Base-by-base conservation (phyloP, 768 basidiomycete genomes). In the Pleurotus platypus region DNA sequence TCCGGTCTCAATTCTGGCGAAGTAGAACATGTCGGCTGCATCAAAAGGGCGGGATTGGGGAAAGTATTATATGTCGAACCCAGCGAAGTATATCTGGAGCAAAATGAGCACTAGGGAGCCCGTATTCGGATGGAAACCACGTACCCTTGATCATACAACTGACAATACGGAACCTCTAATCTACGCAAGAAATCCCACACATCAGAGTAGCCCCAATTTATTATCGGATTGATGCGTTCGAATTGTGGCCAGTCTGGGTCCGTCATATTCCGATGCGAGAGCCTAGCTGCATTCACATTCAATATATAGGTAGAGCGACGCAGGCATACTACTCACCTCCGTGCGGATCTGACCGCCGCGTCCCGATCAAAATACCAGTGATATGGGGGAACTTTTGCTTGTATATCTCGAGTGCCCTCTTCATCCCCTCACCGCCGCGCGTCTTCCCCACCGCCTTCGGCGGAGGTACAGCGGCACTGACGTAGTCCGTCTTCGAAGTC, bases 31-130 rank as follows among this genome's bases (percentile, higher is more conserved):
- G 61, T 48, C 7, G 66, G 49, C 39, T 63, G 60, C 35, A 81
- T 67, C 8, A 77, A 67, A n/a, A 98, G 82, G 1, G 91, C 86
- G 2, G 96, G 95, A 65, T 98, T 98, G 0, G 87, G 94, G 67
- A 87, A 89, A 0, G 97, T 98, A 72, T 98, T 97, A 72, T 84
- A 92, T 6, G 90, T 94, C 9, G 95, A 97, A 15, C 97, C 96
- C 16, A 99, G 83, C 4, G 96, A 98, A 2, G 97, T 99, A 71
- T 96, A 99, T n/a, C 94, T 96, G 61, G 46, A 39, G 27, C 18
- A n/a, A 1, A 49, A 49, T 59, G 18, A 47, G 46, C 39, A 47
- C 15, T 18, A 45, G 26, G 30, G 24, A 20, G n/a, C 26, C 30
- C 11, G 18, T 20, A 55, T 58, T 46, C 56, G 38, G 40, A 63